Conservation (phyloP, 805 yeast species). For the Barnettozyma sucrosica region DNA sequence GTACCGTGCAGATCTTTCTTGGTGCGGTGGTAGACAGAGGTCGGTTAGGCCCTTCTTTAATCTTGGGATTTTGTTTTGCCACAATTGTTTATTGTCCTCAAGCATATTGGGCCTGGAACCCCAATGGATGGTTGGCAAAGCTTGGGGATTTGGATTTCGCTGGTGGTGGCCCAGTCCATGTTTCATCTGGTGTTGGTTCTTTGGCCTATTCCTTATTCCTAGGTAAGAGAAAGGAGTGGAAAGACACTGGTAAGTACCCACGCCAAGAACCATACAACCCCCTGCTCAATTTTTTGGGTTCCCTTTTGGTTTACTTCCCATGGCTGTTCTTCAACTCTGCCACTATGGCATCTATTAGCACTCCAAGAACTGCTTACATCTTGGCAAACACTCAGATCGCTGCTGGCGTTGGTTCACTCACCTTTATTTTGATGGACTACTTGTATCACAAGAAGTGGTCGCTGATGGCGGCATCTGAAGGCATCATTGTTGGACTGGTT, state of each 20-base stretch:
- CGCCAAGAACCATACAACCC: slow-evolving; percentile 88
- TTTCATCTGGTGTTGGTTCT: slow-evolving; percentile 86
- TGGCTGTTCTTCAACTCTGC: slow-evolving; percentile 96
- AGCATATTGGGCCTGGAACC: slow-evolving; percentile 92
- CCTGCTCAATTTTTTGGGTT: slow-evolving; percentile 82
- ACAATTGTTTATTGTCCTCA: slow-evolving; percentile 90
- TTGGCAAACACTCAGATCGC: slow-evolving; percentile 86
- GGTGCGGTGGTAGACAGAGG: slow-evolving; percentile 96
- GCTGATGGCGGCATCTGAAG: slow-evolving; percentile 89
- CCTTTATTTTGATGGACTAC: slow-evolving; percentile 87
- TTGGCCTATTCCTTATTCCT: slow-evolving; percentile 72
- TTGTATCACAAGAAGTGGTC: slow-evolving; percentile 84
- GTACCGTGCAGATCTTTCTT: slow-evolving; percentile 81
- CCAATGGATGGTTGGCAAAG: slow-evolving; percentile 86
- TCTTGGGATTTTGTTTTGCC: slow-evolving; percentile 81
- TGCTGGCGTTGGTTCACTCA: slow-evolving; percentile 81
- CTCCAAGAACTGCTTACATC: slow-evolving; percentile 79
- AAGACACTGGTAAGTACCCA: slow-evolving; percentile 40
- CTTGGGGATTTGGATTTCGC: slow-evolving; percentile 95
- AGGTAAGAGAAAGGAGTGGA: slow-evolving; percentile 62
- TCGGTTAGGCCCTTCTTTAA: slow-evolving; percentile 73
- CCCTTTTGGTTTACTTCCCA: slow-evolving; percentile 84
- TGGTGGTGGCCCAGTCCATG: slow-evolving; percentile 99
- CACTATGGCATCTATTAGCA: slow-evolving; percentile 68
- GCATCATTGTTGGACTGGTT: slow-evolving; percentile 92